Evolutionary conservation across 2,329 filamentous ascomycete genomes (phyloP).

Genomic region (Cryphonectria carpinicola): DNA sequence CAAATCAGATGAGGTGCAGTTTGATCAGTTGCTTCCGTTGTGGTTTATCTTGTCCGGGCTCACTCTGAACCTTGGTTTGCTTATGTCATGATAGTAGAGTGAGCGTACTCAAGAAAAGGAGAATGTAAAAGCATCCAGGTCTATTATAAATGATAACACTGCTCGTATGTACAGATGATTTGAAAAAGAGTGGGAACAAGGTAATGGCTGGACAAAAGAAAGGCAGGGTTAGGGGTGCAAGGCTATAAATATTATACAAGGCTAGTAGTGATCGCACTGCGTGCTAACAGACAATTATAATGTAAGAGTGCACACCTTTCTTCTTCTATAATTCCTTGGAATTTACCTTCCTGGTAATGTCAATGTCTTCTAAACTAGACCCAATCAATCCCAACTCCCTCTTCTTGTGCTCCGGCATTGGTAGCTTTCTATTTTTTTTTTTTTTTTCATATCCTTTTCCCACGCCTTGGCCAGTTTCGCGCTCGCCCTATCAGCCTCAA

Average conservation of each 20-base stretch:
- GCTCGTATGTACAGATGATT: neutral
- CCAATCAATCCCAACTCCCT: neutral
- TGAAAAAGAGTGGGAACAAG: neutral
- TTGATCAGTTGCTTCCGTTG: neutral
- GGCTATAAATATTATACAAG: neutral
- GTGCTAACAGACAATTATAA: slow-evolving; percentile 13
- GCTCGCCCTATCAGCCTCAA: neutral
- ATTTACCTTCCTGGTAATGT: too few species aligned
- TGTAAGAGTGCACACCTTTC: too few species aligned
- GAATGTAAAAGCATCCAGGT: neutral
- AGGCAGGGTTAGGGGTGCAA: neutral
- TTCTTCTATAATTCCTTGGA: neutral
- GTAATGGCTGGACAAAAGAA: neutral
- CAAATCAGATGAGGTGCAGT: neutral
- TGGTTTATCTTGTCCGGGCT: neutral
- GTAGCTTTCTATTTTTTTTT: neutral
- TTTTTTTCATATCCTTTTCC: neutral
- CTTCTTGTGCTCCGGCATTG: neutral
- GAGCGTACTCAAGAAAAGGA: neutral
- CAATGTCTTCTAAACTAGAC: too few species aligned
- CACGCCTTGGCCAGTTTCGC: neutral
- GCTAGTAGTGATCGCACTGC: neutral
- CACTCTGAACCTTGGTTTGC: neutral
- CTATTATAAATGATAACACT: neutral
- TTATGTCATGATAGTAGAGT: neutral